A percentile compares a stretch with the other conserved stretches of the same genome.
These are phyloP conservation scores for Polygonum maritimum DNA, from an alignment of 148 eudicot species.

Conservation along the genomic window DNA sequence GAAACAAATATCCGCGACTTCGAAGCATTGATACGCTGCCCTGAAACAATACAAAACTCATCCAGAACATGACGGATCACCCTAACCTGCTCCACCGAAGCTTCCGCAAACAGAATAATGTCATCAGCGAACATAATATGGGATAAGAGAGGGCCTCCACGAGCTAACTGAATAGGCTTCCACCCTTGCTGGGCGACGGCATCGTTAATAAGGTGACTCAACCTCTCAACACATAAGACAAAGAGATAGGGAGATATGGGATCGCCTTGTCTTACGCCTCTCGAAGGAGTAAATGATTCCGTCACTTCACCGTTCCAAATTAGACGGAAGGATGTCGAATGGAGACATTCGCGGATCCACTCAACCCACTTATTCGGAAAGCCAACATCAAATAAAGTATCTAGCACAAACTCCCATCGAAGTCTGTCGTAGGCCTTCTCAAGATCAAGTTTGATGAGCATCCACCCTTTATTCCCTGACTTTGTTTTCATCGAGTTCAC, in stretches of 20 bases:
- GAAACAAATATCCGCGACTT: not conserved
- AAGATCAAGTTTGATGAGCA: not conserved
- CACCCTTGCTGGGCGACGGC: too few relatives aligned
- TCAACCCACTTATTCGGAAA: not conserved
- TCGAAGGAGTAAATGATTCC: not conserved
- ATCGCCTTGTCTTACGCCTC: not conserved
- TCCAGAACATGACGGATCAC: too few relatives aligned
- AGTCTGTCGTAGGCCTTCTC: not conserved
- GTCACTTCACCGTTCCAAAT: not conserved
- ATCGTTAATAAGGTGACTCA: not conserved
- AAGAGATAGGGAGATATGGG: not conserved
- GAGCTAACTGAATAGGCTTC: too few relatives aligned
- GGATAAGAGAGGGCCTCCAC: too few relatives aligned
- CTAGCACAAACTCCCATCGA: not conserved
- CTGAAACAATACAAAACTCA: not conserved
- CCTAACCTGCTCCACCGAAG: not conserved
- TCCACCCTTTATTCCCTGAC: not conserved
- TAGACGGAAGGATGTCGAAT: not conserved
- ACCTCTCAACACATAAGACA: not conserved
- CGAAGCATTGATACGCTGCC: not conserved
- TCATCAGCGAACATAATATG: not conserved
- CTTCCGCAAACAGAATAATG: not conserved
- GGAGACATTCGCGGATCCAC: not conserved
- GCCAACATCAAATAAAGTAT: not conserved
- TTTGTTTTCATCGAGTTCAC: not conserved